phyloP scores from a whole-genome alignment of 139 green algal genomes.

The Chlorella sp. region DNA sequence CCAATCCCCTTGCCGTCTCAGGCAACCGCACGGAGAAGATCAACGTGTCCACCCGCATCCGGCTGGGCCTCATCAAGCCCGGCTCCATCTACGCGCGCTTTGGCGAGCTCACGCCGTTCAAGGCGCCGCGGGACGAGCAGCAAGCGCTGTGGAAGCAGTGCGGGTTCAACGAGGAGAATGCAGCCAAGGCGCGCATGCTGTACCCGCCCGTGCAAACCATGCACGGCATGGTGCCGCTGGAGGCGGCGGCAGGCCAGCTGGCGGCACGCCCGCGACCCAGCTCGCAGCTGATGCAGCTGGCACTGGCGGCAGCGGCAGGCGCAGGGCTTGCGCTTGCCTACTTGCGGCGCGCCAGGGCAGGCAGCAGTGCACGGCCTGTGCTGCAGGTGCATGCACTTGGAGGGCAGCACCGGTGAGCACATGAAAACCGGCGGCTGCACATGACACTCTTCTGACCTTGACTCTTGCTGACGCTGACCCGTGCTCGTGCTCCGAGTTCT shows the following conservation, averaged over 20 bases:
- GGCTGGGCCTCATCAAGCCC: conserved; percentile 20
- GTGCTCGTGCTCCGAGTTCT: no score
- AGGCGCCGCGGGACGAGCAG: conserved; percentile 1
- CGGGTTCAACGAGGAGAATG: background rate
- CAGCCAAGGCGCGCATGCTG: background rate
- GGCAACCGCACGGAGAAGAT: conserved; percentile 6
- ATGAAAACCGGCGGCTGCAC: background rate
- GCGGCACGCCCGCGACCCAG: background rate
- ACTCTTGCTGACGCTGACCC: no score
- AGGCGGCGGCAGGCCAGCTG: background rate
- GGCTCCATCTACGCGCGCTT: conserved; percentile 21
- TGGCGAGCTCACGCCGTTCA: conserved; percentile 12
- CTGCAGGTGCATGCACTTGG: background rate
- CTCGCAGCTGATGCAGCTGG: background rate
- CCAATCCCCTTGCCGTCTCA: background rate
- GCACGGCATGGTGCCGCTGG: background rate
- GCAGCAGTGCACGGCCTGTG: background rate
- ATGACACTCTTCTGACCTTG: background rate
- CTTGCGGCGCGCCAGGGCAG: background rate
- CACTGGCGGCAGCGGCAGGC: background rate
- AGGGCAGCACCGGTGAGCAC: background rate
- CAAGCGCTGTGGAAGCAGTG: conserved; percentile 16
- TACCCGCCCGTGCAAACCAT: background rate
- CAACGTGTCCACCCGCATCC: conserved; percentile 21
- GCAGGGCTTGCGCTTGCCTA: background rate